Base-by-base conservation (phyloP, 441 rosid species). In the Jatropha multifida region DNA sequence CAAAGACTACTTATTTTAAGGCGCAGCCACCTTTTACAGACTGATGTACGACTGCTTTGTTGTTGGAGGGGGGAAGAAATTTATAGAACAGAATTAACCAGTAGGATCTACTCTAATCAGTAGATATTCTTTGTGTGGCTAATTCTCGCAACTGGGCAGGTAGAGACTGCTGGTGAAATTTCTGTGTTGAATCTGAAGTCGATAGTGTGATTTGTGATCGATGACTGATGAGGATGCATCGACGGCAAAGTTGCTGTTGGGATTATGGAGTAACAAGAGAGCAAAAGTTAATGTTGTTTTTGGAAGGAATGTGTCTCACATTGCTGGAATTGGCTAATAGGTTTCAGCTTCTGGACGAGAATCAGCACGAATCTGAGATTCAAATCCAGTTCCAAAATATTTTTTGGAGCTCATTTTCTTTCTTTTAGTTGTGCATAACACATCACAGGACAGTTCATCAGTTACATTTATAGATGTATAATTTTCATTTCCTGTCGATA, bases 111-210 rank as follows among this genome's bases (percentile, higher is more conserved):
- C 20, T 46, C 23, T 46, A 15, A 61, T 38, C 15, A 64, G 26
- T 20, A 3, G 37, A 1, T 26, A 44, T 44, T 44, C 46, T 40
- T n/a, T 49, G 46, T 48, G 40, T 73, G 10, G 7, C 69, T 46
- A 66, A 52, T 32, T 76, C 51, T 60, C 2, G 15, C 60, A 68
- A 66, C 72, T 76, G 61, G 14, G 52, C 78, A 78, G 83, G 77
- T 65, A 42, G 42, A 14, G 38, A 27, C 7, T 9, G 32, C 64
- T 7, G 49, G 8, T 5, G 48, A 15, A 73, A 44, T 65, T 52
- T 60, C 37, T 63, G 27, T 42, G 42, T 62, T 9, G 32, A 74
- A 73, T 64, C 55, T 60, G 68, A 61, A n/a, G 17, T 40, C 38
- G 40, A 52, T 56, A 27, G 32, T 44, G 48, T n/a, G n/a, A 44